These are phyloP conservation scores for Ulmus americana DNA, from an alignment of 331 rosid species.

Conservation along the genomic window DNA sequence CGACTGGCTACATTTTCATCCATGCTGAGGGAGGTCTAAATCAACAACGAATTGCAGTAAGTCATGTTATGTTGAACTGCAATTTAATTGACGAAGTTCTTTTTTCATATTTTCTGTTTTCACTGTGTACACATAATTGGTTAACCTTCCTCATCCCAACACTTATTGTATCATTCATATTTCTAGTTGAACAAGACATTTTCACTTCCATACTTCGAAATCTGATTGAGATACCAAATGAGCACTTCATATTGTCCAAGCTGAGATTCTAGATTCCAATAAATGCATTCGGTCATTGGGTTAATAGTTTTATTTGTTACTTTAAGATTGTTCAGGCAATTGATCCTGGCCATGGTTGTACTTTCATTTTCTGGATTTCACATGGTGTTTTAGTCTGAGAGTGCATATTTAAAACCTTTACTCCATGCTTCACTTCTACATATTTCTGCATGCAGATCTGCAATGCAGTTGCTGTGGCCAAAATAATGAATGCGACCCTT, in stretches of 20 bases:
- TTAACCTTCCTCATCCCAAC: not conserved
- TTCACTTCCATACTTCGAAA: not conserved
- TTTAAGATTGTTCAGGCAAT: not conserved
- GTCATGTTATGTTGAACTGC: conserved; percentile 22
- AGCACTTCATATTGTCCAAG: not conserved
- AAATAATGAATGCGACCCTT: conserved; percentile 93
- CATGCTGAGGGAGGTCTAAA: conserved; percentile 98
- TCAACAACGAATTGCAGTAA: conserved; percentile 97
- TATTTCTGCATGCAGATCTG: conserved; percentile 64
- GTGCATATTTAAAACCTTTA: not conserved
- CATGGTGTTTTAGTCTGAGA: not conserved
- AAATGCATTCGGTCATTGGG: not conserved
- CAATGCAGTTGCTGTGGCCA: conserved; percentile 98
- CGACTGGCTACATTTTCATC: conserved; percentile 86
- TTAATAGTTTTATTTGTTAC: not conserved
- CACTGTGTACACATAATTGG: not conserved
- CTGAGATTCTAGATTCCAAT: not conserved
- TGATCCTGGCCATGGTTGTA: not conserved
- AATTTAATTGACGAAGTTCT: conserved; percentile 12
- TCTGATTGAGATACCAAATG: not conserved
- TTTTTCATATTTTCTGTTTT: not conserved
- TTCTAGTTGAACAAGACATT: not conserved
- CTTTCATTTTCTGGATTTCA: not conserved
- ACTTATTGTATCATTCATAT: not conserved
- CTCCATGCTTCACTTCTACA: conserved; percentile 1